A percentile compares a stretch with the other conserved stretches of the same genome.
phyloP scores from a whole-genome alignment of 495 filamentous ascomycete species.

The Hypoxylon crocopeplum region DNA sequence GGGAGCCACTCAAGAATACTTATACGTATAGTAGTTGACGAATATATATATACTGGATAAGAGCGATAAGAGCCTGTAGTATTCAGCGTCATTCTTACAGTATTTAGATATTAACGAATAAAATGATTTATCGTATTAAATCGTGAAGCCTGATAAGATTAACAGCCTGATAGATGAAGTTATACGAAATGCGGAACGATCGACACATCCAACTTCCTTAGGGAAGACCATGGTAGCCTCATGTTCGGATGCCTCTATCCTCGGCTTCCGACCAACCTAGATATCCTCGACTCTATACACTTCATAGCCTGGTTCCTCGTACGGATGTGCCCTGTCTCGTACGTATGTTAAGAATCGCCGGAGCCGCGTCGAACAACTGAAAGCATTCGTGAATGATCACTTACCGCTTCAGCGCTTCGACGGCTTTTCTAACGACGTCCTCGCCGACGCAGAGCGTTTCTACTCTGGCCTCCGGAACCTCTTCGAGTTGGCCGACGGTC shows the following conservation, averaged over 20 bases:
- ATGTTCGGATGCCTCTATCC: too few species aligned
- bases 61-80: too few species aligned
- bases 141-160: too few species aligned
- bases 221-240: too few species aligned
- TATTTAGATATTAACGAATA: too few species aligned
- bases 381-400: constrained; percentile 25
- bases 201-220: too few species aligned
- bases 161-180: too few species aligned
- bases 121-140: too few species aligned
- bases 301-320: constrained; percentile 78
- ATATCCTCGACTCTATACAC: constrained; percentile 78
- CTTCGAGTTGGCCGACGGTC: constrained; percentile 55
- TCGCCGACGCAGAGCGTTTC: constrained; percentile 56
- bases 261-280: constrained; percentile 42
- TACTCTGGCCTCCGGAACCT: constrained; percentile 55
- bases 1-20: too few species aligned
- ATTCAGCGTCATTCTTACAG: too few species aligned
- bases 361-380: neutral
- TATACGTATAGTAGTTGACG: neutral
- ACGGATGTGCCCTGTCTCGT: constrained; percentile 69
- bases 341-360: too few species aligned
- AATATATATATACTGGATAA: neutral
- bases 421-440: constrained; percentile 49
- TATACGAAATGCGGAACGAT: too few species aligned
- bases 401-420: constrained; percentile 65